A percentile compares a stretch with the other conserved stretches of the same genome.
phyloP scores from a whole-genome alignment of 2,329 filamentous ascomycete species.

The Myriosclerotinia curreyana region DNA sequence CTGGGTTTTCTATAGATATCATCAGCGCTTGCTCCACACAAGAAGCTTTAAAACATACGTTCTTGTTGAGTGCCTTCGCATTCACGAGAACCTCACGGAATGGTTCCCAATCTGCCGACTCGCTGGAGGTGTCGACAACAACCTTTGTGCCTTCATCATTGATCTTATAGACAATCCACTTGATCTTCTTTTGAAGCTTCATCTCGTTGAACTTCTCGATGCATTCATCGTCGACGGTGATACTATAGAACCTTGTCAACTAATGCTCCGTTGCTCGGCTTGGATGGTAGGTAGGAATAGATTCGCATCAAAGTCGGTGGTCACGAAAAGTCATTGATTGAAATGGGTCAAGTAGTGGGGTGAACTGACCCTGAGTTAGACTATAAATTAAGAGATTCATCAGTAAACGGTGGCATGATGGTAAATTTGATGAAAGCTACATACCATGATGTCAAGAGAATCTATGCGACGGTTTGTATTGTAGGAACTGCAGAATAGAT shows the following conservation, averaged over 20 bases:
- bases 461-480: slow-evolving; percentile 20
- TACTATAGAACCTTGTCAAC: slow-evolving; percentile 49
- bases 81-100: slow-evolving; percentile 76
- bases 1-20: slow-evolving; percentile 49
- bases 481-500: slow-evolving; percentile 6
- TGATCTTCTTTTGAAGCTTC: slow-evolving; percentile 77
- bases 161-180: slow-evolving; percentile 87
- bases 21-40: slow-evolving; percentile 16
- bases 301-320: slow-evolving; percentile 20
- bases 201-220: slow-evolving; percentile 71
- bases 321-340: slow-evolving; percentile 23
- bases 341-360: slow-evolving; percentile 28
- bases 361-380: slow-evolving; percentile 66
- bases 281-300: neutral
- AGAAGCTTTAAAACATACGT: slow-evolving; percentile 45
- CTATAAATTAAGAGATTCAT: slow-evolving; percentile 40
- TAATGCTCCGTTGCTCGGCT: slow-evolving; percentile 1
- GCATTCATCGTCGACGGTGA: slow-evolving; percentile 70
- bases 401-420: slow-evolving; percentile 22
- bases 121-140: slow-evolving; percentile 71
- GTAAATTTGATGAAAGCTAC: slow-evolving; percentile 12
- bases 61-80: slow-evolving; percentile 69
- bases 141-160: slow-evolving; percentile 80
- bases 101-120: slow-evolving; percentile 63
- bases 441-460: slow-evolving; percentile 28